Evolutionary conservation across 495 filamentous ascomycete species (phyloP), one percentile per base, ranked within the genome.

Genomic region (Neurospora tetrasperma): DNA sequence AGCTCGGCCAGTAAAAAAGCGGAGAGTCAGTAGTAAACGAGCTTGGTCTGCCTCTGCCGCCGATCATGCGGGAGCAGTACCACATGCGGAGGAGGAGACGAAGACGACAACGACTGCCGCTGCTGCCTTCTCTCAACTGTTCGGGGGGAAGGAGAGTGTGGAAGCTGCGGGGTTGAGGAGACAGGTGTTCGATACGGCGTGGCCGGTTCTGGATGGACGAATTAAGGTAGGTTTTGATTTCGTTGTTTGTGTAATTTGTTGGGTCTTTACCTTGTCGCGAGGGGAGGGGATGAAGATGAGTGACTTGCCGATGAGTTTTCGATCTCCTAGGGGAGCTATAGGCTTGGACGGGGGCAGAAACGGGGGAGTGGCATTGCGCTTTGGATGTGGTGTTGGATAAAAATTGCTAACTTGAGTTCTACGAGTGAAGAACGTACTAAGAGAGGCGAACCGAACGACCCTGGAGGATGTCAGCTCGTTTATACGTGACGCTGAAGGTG

Each of bases 381-480:
- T 3, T 18, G 27, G 0, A 12, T 35, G 27, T 66, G 54, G 27
- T 59, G 48, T 11, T 69, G 43, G 71, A 10, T 8, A 9, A 16
- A 16, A 23, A 18, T 18, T 7, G 90, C 79, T 83, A 80, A 71
- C 20, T 72, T 20, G 38, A 10, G 23, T 27, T 23, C 48, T 41
- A 3, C 35, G n/a, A 54, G 68, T 23, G 46, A 43, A 79, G 80
- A 74, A 76, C 18, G 88, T 94, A 69, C 83, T 96, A 3, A 82
- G 87, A 70, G 87, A 90, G 62, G 86, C 88, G 16, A 92, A 92
- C 75, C 78, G 84, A 46, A 83, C 82, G 42, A 92, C 89, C 1
- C 78, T 92, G 20, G 82, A 86, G 42, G 83, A 91, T 20, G 90
- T 97, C 46, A 82, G 86, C 7, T 83, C 84, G 10, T 97, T 97